Evolutionary conservation across 1,284 basidiomycete genomes (phyloP), one percentile per base, ranked within the genome.

Genomic region (Pseudozyma hubeiensis): DNA sequence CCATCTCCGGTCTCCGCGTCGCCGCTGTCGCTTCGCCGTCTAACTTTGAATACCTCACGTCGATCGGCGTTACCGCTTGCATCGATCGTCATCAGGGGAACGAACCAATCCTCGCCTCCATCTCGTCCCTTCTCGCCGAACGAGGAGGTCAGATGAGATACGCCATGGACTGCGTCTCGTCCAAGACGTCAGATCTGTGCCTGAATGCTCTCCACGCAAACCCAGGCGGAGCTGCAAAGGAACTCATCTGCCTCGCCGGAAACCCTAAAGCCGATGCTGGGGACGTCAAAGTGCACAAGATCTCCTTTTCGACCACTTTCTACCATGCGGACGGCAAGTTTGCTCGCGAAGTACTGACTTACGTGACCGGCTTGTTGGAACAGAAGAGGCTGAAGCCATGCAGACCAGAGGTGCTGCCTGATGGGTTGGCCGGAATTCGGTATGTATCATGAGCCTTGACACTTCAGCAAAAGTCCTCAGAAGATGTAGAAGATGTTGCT

Each of bases 271-370:
- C 47, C 1, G 47, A 65, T 8, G 39, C 47, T 11, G 49, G 56
- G 13, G 41, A 41, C 1, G 53, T 64, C 6, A 58, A 55, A 16
- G 46, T 79, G n/a, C 80, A 80, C 66, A 63, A 57, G 35, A 77
- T 81, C 51, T 77, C 74, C 44, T 81, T 81, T 39, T 72, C 67
- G 11, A 80, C 80, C 1, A 81, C 80, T 6, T 80, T 80, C 55
- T 81, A 81, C 58, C 54, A 64, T 24, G 54, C 59, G 5, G 58
- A 75, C 37, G 60, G 52, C 13, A 31, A 29, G 10, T 81, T 76
- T 44, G 68, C 79, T 0, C 31, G 9, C 1, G 2, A 19, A 0
- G 39, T 69, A 3, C 35, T 80, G 13, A 39, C 19, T 1, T 55
- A 64, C 31, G 34, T 75, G 6, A 58, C 59, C 29, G 1, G 11